Evolutionary conservation across 371 early-diverging fungal species (phyloP).

Genomic region (Haplosporangium sp.): DNA sequence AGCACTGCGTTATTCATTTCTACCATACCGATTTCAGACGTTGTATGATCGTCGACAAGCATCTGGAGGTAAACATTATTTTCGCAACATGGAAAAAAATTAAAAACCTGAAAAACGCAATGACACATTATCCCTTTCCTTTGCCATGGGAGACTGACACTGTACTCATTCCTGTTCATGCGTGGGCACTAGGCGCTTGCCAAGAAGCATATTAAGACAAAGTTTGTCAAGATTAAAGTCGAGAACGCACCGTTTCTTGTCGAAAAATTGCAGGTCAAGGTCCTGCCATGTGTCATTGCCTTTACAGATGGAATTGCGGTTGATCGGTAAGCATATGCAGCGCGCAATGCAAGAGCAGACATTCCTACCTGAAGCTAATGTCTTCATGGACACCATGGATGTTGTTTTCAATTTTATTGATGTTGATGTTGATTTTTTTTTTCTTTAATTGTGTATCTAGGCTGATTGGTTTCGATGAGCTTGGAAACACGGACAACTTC

Average conservation of each 20-base stretch:
- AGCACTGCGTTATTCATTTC: conserved; percentile 88
- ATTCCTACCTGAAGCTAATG: not conserved
- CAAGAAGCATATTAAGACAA: conserved; percentile 81
- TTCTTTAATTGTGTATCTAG: conserved; percentile 56
- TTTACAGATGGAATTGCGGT: conserved; percentile 81
- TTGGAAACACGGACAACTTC: conserved; percentile 91
- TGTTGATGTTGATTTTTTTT: not conserved
- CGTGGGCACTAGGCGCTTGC: conserved; percentile 65
- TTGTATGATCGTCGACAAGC: conserved; percentile 94
- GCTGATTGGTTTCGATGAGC: conserved; percentile 94
- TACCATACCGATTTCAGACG: conserved; percentile 92
- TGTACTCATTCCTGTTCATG: no score
- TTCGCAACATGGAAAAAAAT: not conserved
- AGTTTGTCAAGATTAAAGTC: conserved; percentile 90
- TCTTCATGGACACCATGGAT: conserved; percentile 53
- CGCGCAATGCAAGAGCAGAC: no score
- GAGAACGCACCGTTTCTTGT: conserved; percentile 93
- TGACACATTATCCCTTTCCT: no score
- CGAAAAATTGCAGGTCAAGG: conserved; percentile 85
- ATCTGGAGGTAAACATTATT: conserved; percentile 70
- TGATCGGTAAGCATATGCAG: conserved; percentile 64
- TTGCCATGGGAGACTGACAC: no score
- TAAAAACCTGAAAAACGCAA: not conserved
- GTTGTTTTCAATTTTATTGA: not conserved
- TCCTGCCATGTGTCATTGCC: conserved; percentile 91